A percentile compares a stretch with the other conserved stretches of the same genome.
phyloP scores from a whole-genome alignment of 805 yeast species.

The Metschnikowia continentalis region DNA sequence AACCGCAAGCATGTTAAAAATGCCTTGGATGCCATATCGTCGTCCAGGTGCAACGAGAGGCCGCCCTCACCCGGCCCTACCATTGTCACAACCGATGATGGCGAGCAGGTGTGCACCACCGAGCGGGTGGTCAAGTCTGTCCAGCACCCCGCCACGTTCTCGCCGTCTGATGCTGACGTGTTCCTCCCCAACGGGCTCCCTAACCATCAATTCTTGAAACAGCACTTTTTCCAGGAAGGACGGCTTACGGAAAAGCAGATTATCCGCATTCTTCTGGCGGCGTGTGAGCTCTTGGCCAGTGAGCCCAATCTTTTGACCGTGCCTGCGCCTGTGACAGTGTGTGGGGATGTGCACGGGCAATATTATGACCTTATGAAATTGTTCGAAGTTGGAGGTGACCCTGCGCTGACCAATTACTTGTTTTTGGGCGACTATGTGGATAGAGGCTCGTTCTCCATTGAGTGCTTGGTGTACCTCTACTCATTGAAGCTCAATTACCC shows the following conservation, averaged over 20 bases:
- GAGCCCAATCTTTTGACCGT: conserved; percentile 81
- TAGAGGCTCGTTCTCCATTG: conserved; percentile 87
- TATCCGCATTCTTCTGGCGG: conserved; percentile 56
- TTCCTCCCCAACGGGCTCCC: conserved; percentile 66
- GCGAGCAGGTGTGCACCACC: conserved; percentile 49
- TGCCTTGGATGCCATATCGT: conserved; percentile 53
- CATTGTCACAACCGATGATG: conserved; percentile 53
- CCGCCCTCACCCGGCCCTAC: conserved; percentile 22
- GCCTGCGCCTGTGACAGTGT: conserved; percentile 90
- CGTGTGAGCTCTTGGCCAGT: conserved; percentile 54
- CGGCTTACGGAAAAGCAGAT: conserved; percentile 71
- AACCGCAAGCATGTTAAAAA: conserved; percentile 49
- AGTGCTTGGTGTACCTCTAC: conserved; percentile 71
- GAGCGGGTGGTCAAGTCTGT: conserved; percentile 57
- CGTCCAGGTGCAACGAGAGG: conserved; percentile 19
- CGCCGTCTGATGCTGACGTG: conserved; percentile 66
- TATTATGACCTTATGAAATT: conserved; percentile 84
- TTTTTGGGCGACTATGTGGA: conserved; percentile 95
- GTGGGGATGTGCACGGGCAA: conserved; percentile 98
- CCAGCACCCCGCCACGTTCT: conserved; percentile 58
- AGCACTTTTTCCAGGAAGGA: conserved; percentile 80
- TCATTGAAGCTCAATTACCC: conserved; percentile 76
- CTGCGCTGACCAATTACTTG: conserved; percentile 67
- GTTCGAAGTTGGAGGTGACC: conserved; percentile 92
- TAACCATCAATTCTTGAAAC: conserved; percentile 61